Evolutionary conservation across 1,284 basidiomycete species (phyloP).

Genomic region (Rhodotorula sp.): DNA sequence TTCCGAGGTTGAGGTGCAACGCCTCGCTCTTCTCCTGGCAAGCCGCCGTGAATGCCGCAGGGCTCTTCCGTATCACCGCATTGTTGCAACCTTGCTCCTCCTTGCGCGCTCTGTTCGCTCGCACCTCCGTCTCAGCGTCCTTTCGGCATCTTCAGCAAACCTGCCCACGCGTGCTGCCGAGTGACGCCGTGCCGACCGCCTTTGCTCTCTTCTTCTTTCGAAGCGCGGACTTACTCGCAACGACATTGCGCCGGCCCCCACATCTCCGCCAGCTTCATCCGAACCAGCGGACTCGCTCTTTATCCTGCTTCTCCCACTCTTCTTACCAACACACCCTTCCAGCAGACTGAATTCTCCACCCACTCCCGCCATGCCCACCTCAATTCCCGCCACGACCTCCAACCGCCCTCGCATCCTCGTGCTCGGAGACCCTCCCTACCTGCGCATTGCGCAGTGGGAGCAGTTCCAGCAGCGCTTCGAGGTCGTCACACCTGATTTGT

Average conservation of each 20-base stretch:
- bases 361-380: neutral
- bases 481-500: slow-evolving; percentile 4
- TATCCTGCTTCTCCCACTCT: neutral
- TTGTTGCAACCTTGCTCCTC: neutral
- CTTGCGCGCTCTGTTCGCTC: neutral
- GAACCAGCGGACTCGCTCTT: neutral
- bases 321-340: too few species aligned
- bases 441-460: slow-evolving; percentile 1
- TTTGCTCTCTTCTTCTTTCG: too few species aligned
- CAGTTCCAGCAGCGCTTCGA: slow-evolving; percentile 20
- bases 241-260: neutral
- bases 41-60: too few species aligned
- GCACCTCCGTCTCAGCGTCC: too few species aligned
- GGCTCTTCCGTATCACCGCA: too few species aligned
- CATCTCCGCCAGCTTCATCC: neutral
- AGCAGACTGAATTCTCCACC: neutral
- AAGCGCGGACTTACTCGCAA: neutral
- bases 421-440: neutral
- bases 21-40: neutral
- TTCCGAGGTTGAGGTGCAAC: slow-evolving; percentile 11
- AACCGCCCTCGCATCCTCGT: slow-evolving; percentile 11
- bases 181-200: too few species aligned
- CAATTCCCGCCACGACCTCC: too few species aligned
- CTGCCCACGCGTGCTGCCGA: too few species aligned
- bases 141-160: too few species aligned